Base-by-base conservation (phyloP, 2,329 filamentous ascomycete species). In the Calonectria hawksworthii region DNA sequence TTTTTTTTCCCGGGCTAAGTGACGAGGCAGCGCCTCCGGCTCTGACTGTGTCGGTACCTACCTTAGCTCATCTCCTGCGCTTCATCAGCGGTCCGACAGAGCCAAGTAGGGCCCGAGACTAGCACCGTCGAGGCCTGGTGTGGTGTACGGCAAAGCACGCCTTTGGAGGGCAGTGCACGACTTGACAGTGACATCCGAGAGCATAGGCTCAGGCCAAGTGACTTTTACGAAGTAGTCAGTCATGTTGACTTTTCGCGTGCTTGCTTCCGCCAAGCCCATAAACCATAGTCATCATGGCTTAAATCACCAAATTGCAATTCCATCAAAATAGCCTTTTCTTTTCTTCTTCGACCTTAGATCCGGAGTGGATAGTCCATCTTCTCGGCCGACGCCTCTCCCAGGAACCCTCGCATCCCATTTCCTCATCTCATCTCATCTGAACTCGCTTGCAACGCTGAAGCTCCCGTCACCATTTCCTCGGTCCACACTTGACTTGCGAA, bases 1-100 rank as follows among this genome's bases (percentile, higher is more conserved):
- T 65, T 47, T 52, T 70, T 65, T 54, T 54, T 65, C 18, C n/a
- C 10, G 26, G 54, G 54, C 28, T 47, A 50, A 54, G 47, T 23
- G 51, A 36, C 32, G 34, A 28, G 10, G 47, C 56, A 59, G 34
- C 51, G 54, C 47, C 47, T 41, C 34, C 38, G 34, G n/a, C 59
- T 54, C 68, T 70, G 44, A 64, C 56, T 70, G 68, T 65, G 56
- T 54, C 47, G 68, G 68, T 32, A 63, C 68, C 41, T 63, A 63
- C 68, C 68, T 50, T 30, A 51, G 30, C 68, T 52, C 44, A 54
- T 61, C 26, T 47, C 26, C 30, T 18, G 59, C 51, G 59, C 47
- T 64, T 64, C 68, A 23, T 44, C 44, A 64, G 44, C 44, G 68
- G 41, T 30, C 50, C 54, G 63, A 44, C 56, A 63, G 56, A 26